A percentile compares a stretch with the other conserved stretches of the same genome.
Conservation (phyloP, 192 early-diverging fungal genomes). For the Chytriomyces confervae region DNA sequence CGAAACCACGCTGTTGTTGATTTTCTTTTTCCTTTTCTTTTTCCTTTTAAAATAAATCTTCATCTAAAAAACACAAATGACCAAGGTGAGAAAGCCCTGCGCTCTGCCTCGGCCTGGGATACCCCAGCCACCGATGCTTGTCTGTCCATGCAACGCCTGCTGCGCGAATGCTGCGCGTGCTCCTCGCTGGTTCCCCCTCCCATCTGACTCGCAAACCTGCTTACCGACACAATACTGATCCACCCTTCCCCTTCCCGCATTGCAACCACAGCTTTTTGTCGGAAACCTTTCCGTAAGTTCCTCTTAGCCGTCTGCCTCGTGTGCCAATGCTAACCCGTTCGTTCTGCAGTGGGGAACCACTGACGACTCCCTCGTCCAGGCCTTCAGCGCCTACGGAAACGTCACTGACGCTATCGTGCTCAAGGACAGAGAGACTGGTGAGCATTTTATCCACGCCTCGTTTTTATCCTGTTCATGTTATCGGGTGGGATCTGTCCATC, state of each 20-base stretch:
- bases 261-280: conserved; percentile 28
- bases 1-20: too few relatives aligned
- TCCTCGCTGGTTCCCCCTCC: neutral
- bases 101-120: neutral
- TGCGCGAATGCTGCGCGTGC: neutral
- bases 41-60: neutral
- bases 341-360: conserved; percentile 69
- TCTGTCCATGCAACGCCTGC: neutral
- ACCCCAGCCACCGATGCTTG: neutral
- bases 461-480: too few relatives aligned
- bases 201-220: neutral
- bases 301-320: neutral
- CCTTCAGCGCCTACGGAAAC: conserved; percentile 68
- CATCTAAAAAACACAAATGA: neutral
- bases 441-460: conserved; percentile 1
- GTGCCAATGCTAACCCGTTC: neutral
- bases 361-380: conserved; percentile 61
- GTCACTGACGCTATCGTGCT: conserved; percentile 73
- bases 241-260: neutral
- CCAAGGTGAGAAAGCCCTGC: neutral
- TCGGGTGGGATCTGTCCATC: neutral
- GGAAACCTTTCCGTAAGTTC: conserved; percentile 35
- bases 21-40: neutral
- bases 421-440: conserved; percentile 77
- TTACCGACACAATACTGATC: neutral